Percentiles rank a stretch among this genome's conserved stretches.
phyloP scores from a whole-genome alignment of 768 basidiomycete genomes.

The Tylopilus felleus region DNA sequence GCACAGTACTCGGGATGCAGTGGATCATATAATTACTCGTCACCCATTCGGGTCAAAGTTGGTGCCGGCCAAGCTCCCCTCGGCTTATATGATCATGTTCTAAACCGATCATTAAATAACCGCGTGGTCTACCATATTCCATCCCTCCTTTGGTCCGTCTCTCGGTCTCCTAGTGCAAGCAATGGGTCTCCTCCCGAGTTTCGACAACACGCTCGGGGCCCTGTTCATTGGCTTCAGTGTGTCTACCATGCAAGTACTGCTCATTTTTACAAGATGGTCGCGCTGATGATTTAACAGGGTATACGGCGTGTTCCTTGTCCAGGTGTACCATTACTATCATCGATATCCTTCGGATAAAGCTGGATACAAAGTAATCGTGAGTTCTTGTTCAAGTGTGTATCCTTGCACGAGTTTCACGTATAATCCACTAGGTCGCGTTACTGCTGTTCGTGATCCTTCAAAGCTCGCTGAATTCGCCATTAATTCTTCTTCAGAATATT shows the following conservation, averaged over 20 bases:
- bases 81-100: conserved; percentile 10
- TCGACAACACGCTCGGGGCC: conserved; percentile 57
- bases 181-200: conserved; percentile 18
- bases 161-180: conserved; percentile 1
- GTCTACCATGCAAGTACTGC: conserved; percentile 35
- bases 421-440: conserved; percentile 26
- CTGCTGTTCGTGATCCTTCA: conserved; percentile 29
- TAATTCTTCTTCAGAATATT: conserved; percentile 36
- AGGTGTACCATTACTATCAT: conserved; percentile 53
- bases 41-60: conserved; percentile 5
- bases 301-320: conserved; percentile 53
- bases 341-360: conserved; percentile 52
- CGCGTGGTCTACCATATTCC: not conserved
- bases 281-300: conserved; percentile 34
- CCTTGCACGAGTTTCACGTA: not conserved
- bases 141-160: not conserved
- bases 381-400: conserved; percentile 21
- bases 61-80: not conserved
- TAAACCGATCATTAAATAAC: not conserved
- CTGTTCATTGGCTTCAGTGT: conserved; percentile 55
- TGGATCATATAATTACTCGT: not conserved
- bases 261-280: not conserved
- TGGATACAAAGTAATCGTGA: conserved; percentile 50
- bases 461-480: not conserved
- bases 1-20: not conserved